phyloP scores from a whole-genome alignment of 2,329 filamentous ascomycete species.

The Calonectria pteridis region DNA sequence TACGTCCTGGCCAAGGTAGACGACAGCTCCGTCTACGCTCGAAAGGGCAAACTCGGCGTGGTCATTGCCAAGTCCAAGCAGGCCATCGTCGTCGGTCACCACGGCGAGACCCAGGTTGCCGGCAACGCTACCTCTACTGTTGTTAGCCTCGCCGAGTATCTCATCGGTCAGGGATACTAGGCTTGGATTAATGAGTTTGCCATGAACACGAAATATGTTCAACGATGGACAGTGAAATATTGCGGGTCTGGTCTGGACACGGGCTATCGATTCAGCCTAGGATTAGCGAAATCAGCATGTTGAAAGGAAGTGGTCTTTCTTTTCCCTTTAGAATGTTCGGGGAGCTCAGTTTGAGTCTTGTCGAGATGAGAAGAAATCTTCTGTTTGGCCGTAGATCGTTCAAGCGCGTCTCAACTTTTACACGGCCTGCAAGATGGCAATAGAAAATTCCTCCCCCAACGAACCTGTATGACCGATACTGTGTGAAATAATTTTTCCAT shows the following conservation, averaged over 20 bases:
- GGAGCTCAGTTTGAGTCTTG: constrained; percentile 37
- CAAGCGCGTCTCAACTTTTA: constrained; percentile 41
- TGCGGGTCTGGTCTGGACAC: constrained; percentile 28
- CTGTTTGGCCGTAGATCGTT: constrained; percentile 38
- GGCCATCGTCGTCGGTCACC: constrained; percentile 90
- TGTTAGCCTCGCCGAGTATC: constrained; percentile 88
- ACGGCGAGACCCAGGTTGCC: constrained; percentile 79
- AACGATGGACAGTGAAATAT: constrained; percentile 12
- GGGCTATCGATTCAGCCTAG: constrained; percentile 9
- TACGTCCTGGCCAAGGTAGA: constrained; percentile 83
- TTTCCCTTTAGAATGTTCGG: constrained; percentile 36
- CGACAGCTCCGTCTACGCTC: constrained; percentile 84
- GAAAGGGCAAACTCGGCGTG: constrained; percentile 84
- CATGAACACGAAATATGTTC: constrained; percentile 5
- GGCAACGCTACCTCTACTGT: constrained; percentile 83
- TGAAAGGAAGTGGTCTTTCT: constrained; percentile 40
- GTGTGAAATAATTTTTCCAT: constrained; percentile 9
- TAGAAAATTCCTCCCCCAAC: constrained; percentile 36
- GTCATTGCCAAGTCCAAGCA: constrained; percentile 88
- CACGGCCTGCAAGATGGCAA: constrained; percentile 47
- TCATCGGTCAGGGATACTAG: constrained; percentile 84
- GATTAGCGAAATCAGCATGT: constrained; percentile 35
- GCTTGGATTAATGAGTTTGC: constrained; percentile 4
- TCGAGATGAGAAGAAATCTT: constrained; percentile 36
- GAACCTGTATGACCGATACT: constrained; percentile 9